Conservation (phyloP, 495 filamentous ascomycete genomes). For the Penicillium turbatum region DNA sequence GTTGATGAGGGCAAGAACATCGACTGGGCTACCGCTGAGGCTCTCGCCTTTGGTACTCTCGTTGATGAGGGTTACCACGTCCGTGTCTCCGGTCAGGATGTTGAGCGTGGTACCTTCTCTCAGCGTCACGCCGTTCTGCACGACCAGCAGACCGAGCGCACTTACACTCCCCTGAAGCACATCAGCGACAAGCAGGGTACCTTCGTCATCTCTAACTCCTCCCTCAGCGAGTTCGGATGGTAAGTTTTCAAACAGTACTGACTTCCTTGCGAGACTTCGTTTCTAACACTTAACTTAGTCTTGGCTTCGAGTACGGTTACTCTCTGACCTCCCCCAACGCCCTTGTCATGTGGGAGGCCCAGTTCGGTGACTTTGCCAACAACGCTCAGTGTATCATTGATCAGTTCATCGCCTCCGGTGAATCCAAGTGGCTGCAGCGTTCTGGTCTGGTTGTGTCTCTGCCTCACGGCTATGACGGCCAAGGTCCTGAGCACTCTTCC, state of each 20-base stretch:
- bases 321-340: constrained; percentile 94
- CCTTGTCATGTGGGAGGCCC: constrained; percentile 97
- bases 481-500: constrained; percentile 97
- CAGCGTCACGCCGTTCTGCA: constrained; percentile 96
- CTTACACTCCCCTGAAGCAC: constrained; percentile 89
- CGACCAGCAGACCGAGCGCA: constrained; percentile 89
- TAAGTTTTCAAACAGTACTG: constrained; percentile 34
- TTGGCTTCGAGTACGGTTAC: constrained; percentile 98
- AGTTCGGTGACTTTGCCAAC: constrained; percentile 99
- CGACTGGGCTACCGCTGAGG: constrained; percentile 96
- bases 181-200: constrained; percentile 83
- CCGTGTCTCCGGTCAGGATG: constrained; percentile 95
- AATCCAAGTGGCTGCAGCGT: constrained; percentile 97
- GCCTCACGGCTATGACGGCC: constrained; percentile 96
- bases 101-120: constrained; percentile 99
- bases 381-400: constrained; percentile 98
- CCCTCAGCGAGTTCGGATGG: constrained; percentile 89
- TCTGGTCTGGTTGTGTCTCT: constrained; percentile 91
- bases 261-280: background rate
- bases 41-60: constrained; percentile 88
- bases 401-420: constrained; percentile 96
- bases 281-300: constrained; percentile 42
- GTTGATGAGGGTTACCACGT: constrained; percentile 93
- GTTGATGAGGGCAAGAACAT: constrained; percentile 91
- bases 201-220: constrained; percentile 97